These are phyloP conservation scores for Trametes punicea DNA, from an alignment of 768 basidiomycete species.

Conservation along the genomic window DNA sequence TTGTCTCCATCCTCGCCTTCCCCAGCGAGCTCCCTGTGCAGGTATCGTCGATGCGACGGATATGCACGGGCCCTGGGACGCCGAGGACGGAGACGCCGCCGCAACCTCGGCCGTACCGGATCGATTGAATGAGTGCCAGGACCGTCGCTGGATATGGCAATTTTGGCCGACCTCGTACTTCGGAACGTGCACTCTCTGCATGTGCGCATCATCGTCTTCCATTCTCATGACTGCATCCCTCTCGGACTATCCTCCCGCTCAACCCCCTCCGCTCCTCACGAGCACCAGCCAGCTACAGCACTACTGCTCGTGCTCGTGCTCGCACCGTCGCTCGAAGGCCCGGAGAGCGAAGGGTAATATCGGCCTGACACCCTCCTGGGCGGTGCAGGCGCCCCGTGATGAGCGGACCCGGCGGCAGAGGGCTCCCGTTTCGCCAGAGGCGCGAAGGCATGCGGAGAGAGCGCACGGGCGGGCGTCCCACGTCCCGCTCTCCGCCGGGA, in stretches of 20 bases:
- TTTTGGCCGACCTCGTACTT: constrained; percentile 2
- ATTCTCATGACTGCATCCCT: constrained; percentile 21
- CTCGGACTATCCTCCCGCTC: constrained; percentile 7
- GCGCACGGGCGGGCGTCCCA: constrained; percentile 4
- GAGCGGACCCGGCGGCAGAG: constrained; percentile 10
- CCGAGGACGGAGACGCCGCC: constrained; percentile 6
- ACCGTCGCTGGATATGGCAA: constrained; percentile 14
- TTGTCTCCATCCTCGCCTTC: background rate
- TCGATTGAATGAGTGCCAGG: constrained; percentile 19
- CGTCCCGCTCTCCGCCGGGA: constrained; percentile 6
- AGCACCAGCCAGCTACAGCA: background rate
- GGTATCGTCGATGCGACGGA: background rate
- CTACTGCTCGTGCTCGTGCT: background rate
- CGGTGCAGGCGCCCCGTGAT: constrained; percentile 14
- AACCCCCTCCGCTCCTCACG: background rate
- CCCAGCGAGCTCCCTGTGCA: too few relatives aligned
- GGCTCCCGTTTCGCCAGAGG: background rate
- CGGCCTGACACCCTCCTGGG: background rate
- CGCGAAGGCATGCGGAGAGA: background rate
- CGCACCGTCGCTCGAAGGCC: too few relatives aligned
- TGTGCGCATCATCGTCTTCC: constrained; percentile 25
- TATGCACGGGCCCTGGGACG: background rate
- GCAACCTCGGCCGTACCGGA: constrained; percentile 13
- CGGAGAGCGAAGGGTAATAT: background rate
- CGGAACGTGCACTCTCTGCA: constrained; percentile 19